phyloP scores from a whole-genome alignment of 768 basidiomycete genomes.

The Sarcomyxa edulis region DNA sequence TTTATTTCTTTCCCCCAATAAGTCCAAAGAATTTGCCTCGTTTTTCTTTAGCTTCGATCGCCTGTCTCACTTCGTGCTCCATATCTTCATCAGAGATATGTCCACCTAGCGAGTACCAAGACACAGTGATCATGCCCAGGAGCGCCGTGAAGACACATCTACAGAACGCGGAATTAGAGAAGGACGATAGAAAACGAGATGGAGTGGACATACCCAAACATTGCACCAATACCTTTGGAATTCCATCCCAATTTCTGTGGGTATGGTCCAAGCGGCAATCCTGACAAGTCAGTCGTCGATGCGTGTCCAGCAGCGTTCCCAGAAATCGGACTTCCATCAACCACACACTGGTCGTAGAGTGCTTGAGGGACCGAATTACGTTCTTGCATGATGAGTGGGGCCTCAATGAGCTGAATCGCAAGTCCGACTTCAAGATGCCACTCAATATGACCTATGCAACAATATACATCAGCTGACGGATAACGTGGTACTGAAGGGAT shows the following conservation, averaged over 20 bases:
- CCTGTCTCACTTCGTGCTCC: conserved; percentile 59
- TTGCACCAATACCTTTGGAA: conserved; percentile 67
- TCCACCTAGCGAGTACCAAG: conserved; percentile 85
- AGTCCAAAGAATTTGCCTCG: conserved; percentile 42
- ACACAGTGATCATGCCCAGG: conserved; percentile 74
- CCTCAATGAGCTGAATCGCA: conserved; percentile 80
- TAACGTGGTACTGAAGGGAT: conserved; percentile 1
- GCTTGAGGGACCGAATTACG: conserved; percentile 46
- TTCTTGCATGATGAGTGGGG: conserved; percentile 67
- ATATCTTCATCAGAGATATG: conserved; percentile 75
- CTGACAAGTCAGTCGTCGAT: conserved; percentile 61
- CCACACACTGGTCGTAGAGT: conserved; percentile 69
- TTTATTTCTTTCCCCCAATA: conserved; percentile 11
- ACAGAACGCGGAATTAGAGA: conserved; percentile 12
- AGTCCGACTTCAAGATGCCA: conserved; percentile 86
- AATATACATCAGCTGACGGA: not conserved
- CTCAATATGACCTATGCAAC: conserved; percentile 63
- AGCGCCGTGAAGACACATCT: conserved; percentile 81
- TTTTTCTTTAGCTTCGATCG: conserved; percentile 52
- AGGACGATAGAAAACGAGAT: not conserved
- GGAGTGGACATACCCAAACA: conserved; percentile 51
- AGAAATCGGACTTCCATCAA: conserved; percentile 47
- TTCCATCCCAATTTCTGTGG: conserved; percentile 70
- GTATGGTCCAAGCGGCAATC: conserved; percentile 66
- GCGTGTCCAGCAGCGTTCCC: conserved; percentile 89